Evolutionary conservation across 1,284 basidiomycete species (phyloP).

Genomic region (Pisolithus thermaeus): DNA sequence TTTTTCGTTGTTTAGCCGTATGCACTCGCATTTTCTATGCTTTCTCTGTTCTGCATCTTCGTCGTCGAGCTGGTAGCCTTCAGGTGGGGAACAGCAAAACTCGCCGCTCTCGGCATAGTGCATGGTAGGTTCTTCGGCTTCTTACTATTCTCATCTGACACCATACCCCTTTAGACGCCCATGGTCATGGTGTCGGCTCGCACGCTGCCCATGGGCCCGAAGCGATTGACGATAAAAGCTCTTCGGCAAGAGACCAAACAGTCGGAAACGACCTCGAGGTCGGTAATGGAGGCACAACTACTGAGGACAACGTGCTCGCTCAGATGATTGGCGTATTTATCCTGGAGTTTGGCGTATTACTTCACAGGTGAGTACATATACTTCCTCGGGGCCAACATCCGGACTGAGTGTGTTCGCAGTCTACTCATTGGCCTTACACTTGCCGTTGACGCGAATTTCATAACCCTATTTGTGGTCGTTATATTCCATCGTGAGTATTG

Average conservation of each 20-base stretch:
- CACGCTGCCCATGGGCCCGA: constrained; percentile 72
- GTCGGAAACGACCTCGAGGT: constrained; percentile 12
- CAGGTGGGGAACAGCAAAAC: constrained; percentile 67
- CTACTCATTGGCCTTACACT: constrained; percentile 92
- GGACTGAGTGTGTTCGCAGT: constrained; percentile 28
- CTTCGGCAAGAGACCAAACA: constrained; percentile 8
- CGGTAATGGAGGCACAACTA: constrained; percentile 7
- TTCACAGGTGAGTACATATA: constrained; percentile 58
- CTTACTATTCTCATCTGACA: not conserved
- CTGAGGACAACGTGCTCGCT: constrained; percentile 47
- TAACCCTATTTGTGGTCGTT: constrained; percentile 83
- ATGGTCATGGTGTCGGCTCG: constrained; percentile 60
- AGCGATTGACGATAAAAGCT: constrained; percentile 2
- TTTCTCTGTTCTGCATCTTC: constrained; percentile 81
- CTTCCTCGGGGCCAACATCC: not conserved
- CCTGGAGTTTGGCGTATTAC: constrained; percentile 87
- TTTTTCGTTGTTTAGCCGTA: constrained; percentile 51
- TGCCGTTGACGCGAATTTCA: constrained; percentile 80
- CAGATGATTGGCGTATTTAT: constrained; percentile 86
- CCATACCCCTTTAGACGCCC: constrained; percentile 40
- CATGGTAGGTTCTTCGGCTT: constrained; percentile 40
- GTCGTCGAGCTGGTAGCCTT: constrained; percentile 82
- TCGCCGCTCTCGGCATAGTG: constrained; percentile 46
- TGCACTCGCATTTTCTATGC: constrained; percentile 73
- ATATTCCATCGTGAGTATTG: constrained; percentile 76